Base-by-base conservation (phyloP, 371 early-diverging fungal genomes). In the Syncephalastrum contaminatum region DNA sequence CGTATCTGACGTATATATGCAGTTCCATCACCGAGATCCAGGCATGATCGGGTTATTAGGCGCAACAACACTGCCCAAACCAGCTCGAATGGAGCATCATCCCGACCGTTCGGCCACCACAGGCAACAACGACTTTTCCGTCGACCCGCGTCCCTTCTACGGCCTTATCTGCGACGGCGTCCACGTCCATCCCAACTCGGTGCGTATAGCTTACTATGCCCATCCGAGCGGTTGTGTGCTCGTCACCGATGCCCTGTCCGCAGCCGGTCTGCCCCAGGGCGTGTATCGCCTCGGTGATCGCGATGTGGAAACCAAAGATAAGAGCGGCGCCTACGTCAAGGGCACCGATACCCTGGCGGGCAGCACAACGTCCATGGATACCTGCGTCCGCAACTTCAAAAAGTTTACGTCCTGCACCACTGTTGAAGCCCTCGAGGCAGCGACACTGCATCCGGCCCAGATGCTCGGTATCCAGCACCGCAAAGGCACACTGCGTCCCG, bases 21-120 rank as follows among this genome's bases (percentile, higher is more conserved):
- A 84, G 65, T 91, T 91, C 66, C 90, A 91, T 75, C 91, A 91
- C 66, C 89, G 91, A 58, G 89, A 91, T 63, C 90, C 91, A 20
- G 91, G 90, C 45, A 75, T 90, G 53, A 80, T 90, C 56, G 90
- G 90, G 24, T 62, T 91, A 20, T 70, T 91, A 20, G 90, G 91
- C 39, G 80, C 87, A 6, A 63, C 72, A 54, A 63, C 67, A 21
- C 58, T 75, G 15, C 72, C 72, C 43, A 54, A 67, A 13, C 72
- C 76, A 13, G 58, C 57, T 21, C 54, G 40, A 0, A 43, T 50
- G 16, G 53, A 51, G 7, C 45, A 59, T 45, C 72, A 75, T 53
- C 76, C 76, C 49, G 56, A 50, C 21, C 52, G 68, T 16, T 75
- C 76, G 1, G 27, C 51, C 10, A 67, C 76, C 14, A 72, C 76